These are phyloP conservation scores for Pichia membranifaciens DNA, from an alignment of 805 yeast species.

Conservation along the genomic window DNA sequence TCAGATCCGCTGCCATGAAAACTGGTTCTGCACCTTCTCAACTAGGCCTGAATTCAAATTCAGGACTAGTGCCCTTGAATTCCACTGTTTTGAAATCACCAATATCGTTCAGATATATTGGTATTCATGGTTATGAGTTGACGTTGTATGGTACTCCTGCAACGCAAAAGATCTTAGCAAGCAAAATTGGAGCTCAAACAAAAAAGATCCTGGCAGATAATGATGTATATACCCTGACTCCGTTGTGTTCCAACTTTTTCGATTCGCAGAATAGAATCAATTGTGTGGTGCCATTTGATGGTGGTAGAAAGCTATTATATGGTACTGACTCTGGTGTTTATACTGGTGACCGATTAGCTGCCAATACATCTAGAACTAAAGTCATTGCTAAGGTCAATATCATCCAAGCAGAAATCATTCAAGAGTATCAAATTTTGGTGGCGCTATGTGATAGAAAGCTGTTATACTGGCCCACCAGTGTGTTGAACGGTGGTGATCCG, in stretches of 20 bases:
- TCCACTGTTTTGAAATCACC: slow-evolving; percentile 36
- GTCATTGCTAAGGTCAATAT: slow-evolving; percentile 71
- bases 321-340: slow-evolving; percentile 92
- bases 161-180: slow-evolving; percentile 74
- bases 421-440: slow-evolving; percentile 79
- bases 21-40: slow-evolving; percentile 29
- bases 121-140: slow-evolving; percentile 48
- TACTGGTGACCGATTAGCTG: slow-evolving; percentile 58
- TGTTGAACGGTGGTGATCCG: slow-evolving; percentile 45
- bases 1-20: slow-evolving; percentile 36
- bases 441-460: slow-evolving; percentile 78
- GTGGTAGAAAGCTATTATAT: slow-evolving; percentile 82
- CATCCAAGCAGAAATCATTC: slow-evolving; percentile 84
- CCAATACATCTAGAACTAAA: slow-evolving; percentile 49
- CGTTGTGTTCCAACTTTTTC: slow-evolving; percentile 70
- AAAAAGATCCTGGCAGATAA: slow-evolving; percentile 61
- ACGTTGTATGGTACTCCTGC: slow-evolving; percentile 50
- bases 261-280: slow-evolving; percentile 72
- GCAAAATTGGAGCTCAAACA: slow-evolving; percentile 76
- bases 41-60: slow-evolving; percentile 19
- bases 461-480: slow-evolving; percentile 72
- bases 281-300: slow-evolving; percentile 91
- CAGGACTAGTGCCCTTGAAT: slow-evolving; percentile 18
- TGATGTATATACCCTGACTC: slow-evolving; percentile 73
- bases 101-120: slow-evolving; percentile 47